Percentiles rank a stretch among this genome's conserved stretches.
Conservation (phyloP, 192 early-diverging fungal genomes). For the Coemansia asiatica region DNA sequence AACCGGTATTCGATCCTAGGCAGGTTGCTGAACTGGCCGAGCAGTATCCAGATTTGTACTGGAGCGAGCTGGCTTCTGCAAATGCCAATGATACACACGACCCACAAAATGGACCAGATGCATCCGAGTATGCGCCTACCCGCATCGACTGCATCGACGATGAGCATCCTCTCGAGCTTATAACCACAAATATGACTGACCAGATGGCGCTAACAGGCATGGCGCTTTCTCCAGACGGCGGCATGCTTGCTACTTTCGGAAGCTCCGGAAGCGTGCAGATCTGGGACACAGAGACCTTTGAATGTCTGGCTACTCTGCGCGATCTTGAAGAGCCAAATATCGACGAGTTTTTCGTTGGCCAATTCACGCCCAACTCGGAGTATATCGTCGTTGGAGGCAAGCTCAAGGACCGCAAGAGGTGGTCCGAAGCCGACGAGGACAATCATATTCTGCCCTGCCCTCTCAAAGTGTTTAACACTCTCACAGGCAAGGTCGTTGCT, state of each 20-base stretch:
- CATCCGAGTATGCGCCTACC: not conserved
- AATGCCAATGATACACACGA: not conserved
- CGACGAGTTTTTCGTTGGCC: slow-evolving; percentile 88
- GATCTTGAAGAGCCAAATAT: slow-evolving; percentile 77
- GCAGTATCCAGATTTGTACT: slow-evolving; percentile 58
- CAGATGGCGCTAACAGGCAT: slow-evolving; percentile 83
- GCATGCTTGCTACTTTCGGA: slow-evolving; percentile 84
- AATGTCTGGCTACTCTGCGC: slow-evolving; percentile 67
- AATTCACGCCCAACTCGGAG: slow-evolving; percentile 68
- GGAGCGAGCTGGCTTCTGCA: slow-evolving; percentile 22
- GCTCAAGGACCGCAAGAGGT: slow-evolving; percentile 82
- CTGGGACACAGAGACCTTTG: slow-evolving; percentile 80
- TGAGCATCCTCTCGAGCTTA: slow-evolving; percentile 65
- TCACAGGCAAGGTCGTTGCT: slow-evolving; percentile 77
- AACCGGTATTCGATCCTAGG: slow-evolving; percentile 56
- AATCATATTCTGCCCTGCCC: slow-evolving; percentile 93
- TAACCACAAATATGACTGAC: slow-evolving; percentile 71
- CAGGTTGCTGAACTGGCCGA: slow-evolving; percentile 54
- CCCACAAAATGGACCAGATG: not conserved
- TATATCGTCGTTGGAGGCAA: slow-evolving; percentile 83
- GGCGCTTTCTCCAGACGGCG: slow-evolving; percentile 78
- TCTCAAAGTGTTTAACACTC: slow-evolving; percentile 86
- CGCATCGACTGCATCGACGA: slow-evolving; percentile 64
- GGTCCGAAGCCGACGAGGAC: slow-evolving; percentile 89
- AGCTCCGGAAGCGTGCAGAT: slow-evolving; percentile 72